Conservation (phyloP, 345 rosid genomes). For the Citrus medica region DNA sequence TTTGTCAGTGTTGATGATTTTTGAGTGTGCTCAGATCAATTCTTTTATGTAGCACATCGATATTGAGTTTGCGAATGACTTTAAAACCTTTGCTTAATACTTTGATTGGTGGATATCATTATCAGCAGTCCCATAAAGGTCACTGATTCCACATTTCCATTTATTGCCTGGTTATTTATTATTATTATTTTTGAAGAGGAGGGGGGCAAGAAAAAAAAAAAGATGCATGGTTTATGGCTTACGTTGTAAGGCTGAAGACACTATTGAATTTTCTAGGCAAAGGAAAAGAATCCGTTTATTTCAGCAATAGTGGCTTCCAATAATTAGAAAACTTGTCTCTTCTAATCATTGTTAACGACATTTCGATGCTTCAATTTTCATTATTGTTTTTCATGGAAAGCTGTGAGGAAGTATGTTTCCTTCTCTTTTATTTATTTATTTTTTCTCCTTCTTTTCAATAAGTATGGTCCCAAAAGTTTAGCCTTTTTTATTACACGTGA, state of each 20-base stretch:
- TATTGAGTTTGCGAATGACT: neutral
- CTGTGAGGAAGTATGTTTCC: no score
- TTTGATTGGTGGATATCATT: slow-evolving; percentile 2
- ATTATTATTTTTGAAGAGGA: no score
- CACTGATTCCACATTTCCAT: neutral
- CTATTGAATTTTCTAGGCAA: neutral
- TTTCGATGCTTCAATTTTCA: neutral
- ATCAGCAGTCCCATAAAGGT: neutral
- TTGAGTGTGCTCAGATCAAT: no score
- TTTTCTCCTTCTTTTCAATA: neutral
- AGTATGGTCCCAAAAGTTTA: neutral
- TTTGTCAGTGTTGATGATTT: no score
- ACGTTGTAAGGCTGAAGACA: neutral
- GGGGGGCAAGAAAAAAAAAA: neutral
- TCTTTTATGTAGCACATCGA: neutral
- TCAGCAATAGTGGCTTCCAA: slow-evolving; percentile 13
- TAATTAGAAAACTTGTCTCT: slow-evolving; percentile 3
- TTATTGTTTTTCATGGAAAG: neutral
- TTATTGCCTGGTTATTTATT: neutral
- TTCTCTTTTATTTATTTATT: fast-evolving
- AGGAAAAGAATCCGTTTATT: neutral
- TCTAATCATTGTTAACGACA: neutral
- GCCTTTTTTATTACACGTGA: neutral
- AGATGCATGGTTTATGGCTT: neutral
- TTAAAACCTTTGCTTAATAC: neutral